A percentile compares a stretch with the other conserved stretches of the same genome.
Evolutionary conservation across 306 rosid species (phyloP).

Genomic region (Fagus sylvatica): DNA sequence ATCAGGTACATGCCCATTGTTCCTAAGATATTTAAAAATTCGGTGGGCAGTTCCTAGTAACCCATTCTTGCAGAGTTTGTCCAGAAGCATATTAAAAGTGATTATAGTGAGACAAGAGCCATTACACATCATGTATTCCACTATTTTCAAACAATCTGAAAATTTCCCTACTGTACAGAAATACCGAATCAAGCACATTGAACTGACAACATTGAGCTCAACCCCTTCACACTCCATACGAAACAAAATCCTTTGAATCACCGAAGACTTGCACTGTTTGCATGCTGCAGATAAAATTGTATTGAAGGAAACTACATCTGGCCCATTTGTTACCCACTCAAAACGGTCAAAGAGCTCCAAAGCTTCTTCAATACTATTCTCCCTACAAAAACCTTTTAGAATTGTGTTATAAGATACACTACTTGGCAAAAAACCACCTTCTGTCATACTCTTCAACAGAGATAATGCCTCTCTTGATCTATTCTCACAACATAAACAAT

Average conservation of each 20-base stretch:
- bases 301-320: slow-evolving; percentile 45
- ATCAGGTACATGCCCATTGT: slow-evolving; percentile 22
- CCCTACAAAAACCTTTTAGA: slow-evolving; percentile 39
- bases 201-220: slow-evolving; percentile 34
- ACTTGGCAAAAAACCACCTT: slow-evolving; percentile 39
- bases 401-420: slow-evolving; percentile 43
- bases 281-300: slow-evolving; percentile 46
- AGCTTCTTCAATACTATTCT: slow-evolving; percentile 33
- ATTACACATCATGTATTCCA: slow-evolving; percentile 32
- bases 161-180: slow-evolving; percentile 28
- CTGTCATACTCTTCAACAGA: slow-evolving; percentile 32
- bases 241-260: slow-evolving; percentile 29
- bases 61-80: slow-evolving; percentile 40
- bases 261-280: slow-evolving; percentile 27
- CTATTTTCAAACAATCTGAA: slow-evolving; percentile 36
- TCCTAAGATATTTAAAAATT: slow-evolving; percentile 24
- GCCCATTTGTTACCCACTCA: slow-evolving; percentile 37
- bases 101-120: slow-evolving; percentile 24
- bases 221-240: slow-evolving; percentile 37
- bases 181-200: slow-evolving; percentile 44
- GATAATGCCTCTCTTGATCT: slow-evolving; percentile 40
- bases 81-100: slow-evolving; percentile 38
- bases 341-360: slow-evolving; percentile 37
- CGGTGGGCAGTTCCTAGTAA: slow-evolving; percentile 22
- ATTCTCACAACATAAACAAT: slow-evolving; percentile 37